Percentiles rank a stretch among this genome's conserved stretches.
These are phyloP conservation scores for Coemansia sp. DNA, from an alignment of 192 early-diverging fungal genomes.

Conservation along the genomic window DNA sequence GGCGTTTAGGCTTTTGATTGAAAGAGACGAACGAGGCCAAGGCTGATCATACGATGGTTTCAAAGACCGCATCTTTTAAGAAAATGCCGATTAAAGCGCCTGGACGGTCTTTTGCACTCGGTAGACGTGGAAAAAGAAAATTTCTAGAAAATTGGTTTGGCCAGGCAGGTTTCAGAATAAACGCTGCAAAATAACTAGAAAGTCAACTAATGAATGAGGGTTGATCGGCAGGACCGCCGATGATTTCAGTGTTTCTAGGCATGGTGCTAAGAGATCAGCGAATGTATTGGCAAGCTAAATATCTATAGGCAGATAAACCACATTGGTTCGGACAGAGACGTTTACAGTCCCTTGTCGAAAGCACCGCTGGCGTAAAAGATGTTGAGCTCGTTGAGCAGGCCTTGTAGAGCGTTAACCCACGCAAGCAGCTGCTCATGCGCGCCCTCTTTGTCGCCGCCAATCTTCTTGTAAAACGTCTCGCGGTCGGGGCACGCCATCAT, in stretches of 20 bases:
- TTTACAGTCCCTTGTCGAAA: conserved; percentile 55
- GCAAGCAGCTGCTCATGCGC: conserved; percentile 59
- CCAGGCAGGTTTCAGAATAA: too few species aligned
- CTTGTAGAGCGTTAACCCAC: conserved; percentile 78
- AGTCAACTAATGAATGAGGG: background rate
- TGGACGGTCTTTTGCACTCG: conserved; percentile 5
- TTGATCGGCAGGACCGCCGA: background rate
- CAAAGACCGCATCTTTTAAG: background rate
- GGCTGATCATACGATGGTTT: background rate
- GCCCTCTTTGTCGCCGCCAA: conserved; percentile 64
- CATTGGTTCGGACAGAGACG: background rate
- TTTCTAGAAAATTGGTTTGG: conserved; percentile 2
- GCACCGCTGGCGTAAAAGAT: conserved; percentile 55
- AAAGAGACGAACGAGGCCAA: background rate
- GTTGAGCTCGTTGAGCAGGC: conserved; percentile 64
- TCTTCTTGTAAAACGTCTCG: conserved; percentile 82
- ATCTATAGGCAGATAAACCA: too few species aligned
- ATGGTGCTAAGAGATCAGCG: too few species aligned
- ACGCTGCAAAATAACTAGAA: background rate
- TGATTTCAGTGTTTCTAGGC: background rate
- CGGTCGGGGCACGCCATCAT: conserved; percentile 94
- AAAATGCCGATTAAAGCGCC: background rate
- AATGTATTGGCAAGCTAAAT: too few species aligned
- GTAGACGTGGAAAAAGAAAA: conserved; percentile 2
- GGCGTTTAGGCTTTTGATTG: background rate